Percentiles rank a stretch among this genome's conserved stretches.
Evolutionary conservation across 768 basidiomycete genomes (phyloP).

Genomic region (Naganishia vishniacii): DNA sequence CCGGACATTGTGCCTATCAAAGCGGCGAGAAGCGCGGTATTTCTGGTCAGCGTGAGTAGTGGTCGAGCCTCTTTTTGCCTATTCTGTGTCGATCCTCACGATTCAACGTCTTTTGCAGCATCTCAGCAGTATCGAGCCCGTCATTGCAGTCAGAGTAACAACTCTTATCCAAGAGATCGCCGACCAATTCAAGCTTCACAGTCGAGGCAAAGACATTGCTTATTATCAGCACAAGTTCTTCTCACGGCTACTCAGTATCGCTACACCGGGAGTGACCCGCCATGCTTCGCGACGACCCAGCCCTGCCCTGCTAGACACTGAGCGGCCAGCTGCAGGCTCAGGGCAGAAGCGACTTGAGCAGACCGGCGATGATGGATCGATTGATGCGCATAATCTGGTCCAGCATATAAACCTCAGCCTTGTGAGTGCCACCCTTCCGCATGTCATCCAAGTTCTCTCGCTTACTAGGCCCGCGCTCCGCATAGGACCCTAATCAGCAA

Average conservation of each 20-base stretch:
- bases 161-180: slow-evolving; percentile 10
- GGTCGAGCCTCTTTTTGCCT: not conserved
- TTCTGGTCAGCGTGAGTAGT: slow-evolving; percentile 25
- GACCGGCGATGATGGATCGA: not conserved
- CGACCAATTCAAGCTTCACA: slow-evolving; percentile 6
- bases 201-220: slow-evolving; percentile 20
- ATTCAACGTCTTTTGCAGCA: not conserved
- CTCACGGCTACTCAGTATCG: slow-evolving; percentile 20
- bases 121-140: slow-evolving; percentile 13
- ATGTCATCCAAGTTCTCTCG: too few relatives aligned
- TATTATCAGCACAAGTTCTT: slow-evolving; percentile 29
- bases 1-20: slow-evolving; percentile 27
- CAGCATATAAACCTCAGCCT: slow-evolving; percentile 8
- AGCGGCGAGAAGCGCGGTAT: slow-evolving; percentile 24
- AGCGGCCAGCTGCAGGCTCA: not conserved
- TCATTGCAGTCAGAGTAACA: slow-evolving; percentile 7
- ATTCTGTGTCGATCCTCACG: not conserved
- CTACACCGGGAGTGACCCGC: slow-evolving; percentile 21
- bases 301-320: not conserved
- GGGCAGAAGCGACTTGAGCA: too few relatives aligned
- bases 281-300: slow-evolving; percentile 6
- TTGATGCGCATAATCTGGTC: not conserved
- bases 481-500: not conserved
- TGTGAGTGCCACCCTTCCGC: not conserved
- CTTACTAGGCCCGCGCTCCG: not conserved